Evolutionary conservation across 2,329 filamentous ascomycete genomes (phyloP).

Genomic region (Trichoderma semiorbis): DNA sequence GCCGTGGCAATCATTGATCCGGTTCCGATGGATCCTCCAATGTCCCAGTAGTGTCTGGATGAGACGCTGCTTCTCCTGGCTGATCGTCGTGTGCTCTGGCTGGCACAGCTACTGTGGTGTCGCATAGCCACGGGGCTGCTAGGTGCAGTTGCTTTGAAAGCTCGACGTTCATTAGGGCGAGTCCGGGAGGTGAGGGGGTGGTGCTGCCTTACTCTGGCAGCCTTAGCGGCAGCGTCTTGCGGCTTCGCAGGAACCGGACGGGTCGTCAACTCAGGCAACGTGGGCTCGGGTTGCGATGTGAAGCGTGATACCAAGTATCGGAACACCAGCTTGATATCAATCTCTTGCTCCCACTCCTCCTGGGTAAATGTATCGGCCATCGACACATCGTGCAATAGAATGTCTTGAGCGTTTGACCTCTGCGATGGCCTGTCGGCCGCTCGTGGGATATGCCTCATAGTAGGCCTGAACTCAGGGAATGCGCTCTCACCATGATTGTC

Average conservation of each 20-base stretch:
- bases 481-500: constrained; percentile 24
- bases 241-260: constrained; percentile 41
- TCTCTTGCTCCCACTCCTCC: constrained; percentile 90
- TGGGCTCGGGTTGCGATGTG: constrained; percentile 43
- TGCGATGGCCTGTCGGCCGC: constrained; percentile 37
- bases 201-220: constrained; percentile 80
- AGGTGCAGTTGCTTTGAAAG: constrained; percentile 53
- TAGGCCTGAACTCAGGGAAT: constrained; percentile 46
- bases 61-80: constrained; percentile 66
- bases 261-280: constrained; percentile 1
- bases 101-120: constrained; percentile 70
- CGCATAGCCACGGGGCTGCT: constrained; percentile 46
- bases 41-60: constrained; percentile 87
- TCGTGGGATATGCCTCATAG: constrained; percentile 37
- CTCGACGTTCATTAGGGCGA: constrained; percentile 51
- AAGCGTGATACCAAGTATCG: constrained; percentile 79
- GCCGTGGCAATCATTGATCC: constrained; percentile 63
- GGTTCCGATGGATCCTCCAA: constrained; percentile 75
- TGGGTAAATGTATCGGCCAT: constrained; percentile 49
- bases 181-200: constrained; percentile 73
- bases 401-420: constrained; percentile 23
- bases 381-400: constrained; percentile 26
- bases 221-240: constrained; percentile 69
- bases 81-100: constrained; percentile 77
- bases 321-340: constrained; percentile 90